phyloP scores from a whole-genome alignment of 805 yeast genomes.

The Pichia cabralensis region DNA sequence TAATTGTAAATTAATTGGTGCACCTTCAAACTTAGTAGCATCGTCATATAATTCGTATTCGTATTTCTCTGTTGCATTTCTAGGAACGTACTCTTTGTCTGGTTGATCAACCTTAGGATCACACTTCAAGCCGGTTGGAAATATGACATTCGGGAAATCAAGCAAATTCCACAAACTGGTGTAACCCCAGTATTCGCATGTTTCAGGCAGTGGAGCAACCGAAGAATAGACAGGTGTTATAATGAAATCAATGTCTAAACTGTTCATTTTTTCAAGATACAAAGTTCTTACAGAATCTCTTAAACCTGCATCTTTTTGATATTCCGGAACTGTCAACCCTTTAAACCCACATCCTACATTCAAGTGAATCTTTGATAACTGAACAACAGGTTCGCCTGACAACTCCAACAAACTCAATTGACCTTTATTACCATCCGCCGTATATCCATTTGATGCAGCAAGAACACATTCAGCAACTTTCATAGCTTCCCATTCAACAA shows the following conservation, averaged over 20 bases:
- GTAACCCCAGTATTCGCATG: slow-evolving; percentile 61
- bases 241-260: slow-evolving; percentile 47
- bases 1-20: slow-evolving; percentile 42
- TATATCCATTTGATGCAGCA: slow-evolving; percentile 42
- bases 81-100: slow-evolving; percentile 28
- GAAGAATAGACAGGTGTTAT: slow-evolving; percentile 53
- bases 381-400: slow-evolving; percentile 59
- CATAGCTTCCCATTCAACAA: slow-evolving; percentile 42
- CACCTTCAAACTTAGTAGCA: slow-evolving; percentile 30
- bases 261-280: slow-evolving; percentile 38
- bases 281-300: slow-evolving; percentile 46
- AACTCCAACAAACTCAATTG: slow-evolving; percentile 36
- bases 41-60: slow-evolving; percentile 25
- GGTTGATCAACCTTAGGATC: slow-evolving; percentile 38
- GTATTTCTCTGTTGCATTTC: slow-evolving; percentile 31
- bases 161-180: slow-evolving; percentile 57
- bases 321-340: slow-evolving; percentile 34
- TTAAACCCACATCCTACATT: slow-evolving; percentile 47
- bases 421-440: slow-evolving; percentile 49
- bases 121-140: slow-evolving; percentile 47
- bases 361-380: slow-evolving; percentile 43
- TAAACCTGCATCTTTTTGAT: slow-evolving; percentile 33
- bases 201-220: slow-evolving; percentile 56
- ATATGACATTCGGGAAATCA: slow-evolving; percentile 53
- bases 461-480: slow-evolving; percentile 45